Conservation (phyloP, 257 asterid species). For the Solanum paucissectum region DNA sequence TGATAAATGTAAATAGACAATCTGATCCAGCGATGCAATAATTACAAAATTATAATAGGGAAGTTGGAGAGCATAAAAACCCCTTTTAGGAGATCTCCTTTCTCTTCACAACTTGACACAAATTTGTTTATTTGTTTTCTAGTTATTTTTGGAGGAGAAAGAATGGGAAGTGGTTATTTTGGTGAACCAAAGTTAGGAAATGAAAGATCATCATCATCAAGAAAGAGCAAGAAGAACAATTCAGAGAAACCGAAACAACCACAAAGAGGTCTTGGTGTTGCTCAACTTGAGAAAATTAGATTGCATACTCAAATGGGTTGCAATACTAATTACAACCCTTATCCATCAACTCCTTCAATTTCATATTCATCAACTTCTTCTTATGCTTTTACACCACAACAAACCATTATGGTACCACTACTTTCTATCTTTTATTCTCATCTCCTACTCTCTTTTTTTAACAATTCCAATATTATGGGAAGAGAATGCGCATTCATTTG, state of each 20-base stretch:
- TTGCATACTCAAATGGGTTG: conserved; percentile 62
- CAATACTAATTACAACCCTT: conserved; percentile 24
- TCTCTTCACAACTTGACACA: not conserved
- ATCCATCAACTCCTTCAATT: conserved; percentile 29
- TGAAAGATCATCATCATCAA: conserved; percentile 35
- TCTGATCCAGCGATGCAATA: conserved; percentile 92
- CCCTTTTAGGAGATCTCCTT: conserved; percentile 15
- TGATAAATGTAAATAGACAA: conserved; percentile 41
- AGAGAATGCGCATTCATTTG: not conserved
- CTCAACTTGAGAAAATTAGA: conserved; percentile 89
- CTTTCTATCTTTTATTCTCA: not conserved
- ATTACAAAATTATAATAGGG: conserved; percentile 31
- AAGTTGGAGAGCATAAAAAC: conserved; percentile 28
- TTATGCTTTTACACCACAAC: conserved; percentile 37
- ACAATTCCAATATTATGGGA: not conserved
- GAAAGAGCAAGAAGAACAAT: conserved; percentile 49
- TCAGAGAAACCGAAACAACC: conserved; percentile 82
- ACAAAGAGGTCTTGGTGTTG: conserved; percentile 89
- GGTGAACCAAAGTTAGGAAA: conserved; percentile 43
- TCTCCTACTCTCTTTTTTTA: not conserved
- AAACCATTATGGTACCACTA: conserved; percentile 27
- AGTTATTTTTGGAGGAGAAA: not conserved
- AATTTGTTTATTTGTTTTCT: not conserved
- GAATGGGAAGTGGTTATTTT: conserved; percentile 57
- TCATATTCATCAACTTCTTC: conserved; percentile 33